phyloP scores from a whole-genome alignment of 2,329 filamentous ascomycete species.

The Cladorrhinum sp. region DNA sequence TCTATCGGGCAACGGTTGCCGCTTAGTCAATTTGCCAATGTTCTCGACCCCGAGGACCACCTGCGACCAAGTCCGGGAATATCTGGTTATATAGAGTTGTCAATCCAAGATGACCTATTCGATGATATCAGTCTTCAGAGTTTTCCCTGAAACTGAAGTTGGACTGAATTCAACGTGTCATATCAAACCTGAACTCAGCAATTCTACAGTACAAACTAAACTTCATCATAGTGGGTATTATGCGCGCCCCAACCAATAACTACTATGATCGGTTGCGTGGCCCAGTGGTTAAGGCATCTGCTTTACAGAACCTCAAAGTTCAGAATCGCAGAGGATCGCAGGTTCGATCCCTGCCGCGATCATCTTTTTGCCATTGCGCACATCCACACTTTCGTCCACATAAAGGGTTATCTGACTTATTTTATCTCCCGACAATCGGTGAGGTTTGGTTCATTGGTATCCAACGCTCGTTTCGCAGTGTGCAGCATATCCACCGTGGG shows the following conservation, averaged over 20 bases:
- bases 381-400: not conserved
- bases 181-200: too few relatives aligned
- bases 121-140: not conserved
- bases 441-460: not conserved
- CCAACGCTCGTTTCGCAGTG: not conserved
- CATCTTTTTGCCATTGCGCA: slow-evolving; percentile 20
- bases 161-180: too few relatives aligned
- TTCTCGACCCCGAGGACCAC: too few relatives aligned
- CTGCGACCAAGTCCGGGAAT: not conserved
- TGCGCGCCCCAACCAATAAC: not conserved
- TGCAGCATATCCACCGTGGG: not conserved
- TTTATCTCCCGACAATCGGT: not conserved
- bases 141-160: too few relatives aligned
- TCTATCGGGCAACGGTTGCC: not conserved
- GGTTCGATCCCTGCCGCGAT: slow-evolving; percentile 35
- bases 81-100: not conserved
- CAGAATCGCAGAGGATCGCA: slow-evolving; percentile 32
- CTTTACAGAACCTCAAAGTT: slow-evolving; percentile 30
- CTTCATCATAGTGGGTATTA: too few relatives aligned
- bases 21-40: not conserved
- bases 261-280: slow-evolving; percentile 27
- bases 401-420: too few relatives aligned
- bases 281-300: slow-evolving; percentile 36
- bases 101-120: not conserved
- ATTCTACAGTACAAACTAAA: too few relatives aligned